These are phyloP conservation scores for Synchytrium microbalum DNA, from an alignment of 371 early-diverging fungal genomes.

Conservation along the genomic window DNA sequence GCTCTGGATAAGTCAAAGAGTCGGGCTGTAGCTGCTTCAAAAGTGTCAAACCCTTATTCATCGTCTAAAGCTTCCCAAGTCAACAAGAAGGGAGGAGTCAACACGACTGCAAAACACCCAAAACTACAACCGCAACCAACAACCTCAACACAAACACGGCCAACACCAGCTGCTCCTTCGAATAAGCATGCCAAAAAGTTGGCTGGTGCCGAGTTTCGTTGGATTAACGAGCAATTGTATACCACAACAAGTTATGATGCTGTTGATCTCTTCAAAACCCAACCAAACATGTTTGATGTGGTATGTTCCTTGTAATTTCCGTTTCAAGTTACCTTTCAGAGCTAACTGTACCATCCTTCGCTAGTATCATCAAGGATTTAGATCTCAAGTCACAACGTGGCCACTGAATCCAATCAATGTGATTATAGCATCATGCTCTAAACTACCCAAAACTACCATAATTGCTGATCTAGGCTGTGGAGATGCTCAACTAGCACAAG, in stretches of 20 bases:
- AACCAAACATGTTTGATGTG: constrained; percentile 84
- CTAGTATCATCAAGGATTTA: constrained; percentile 94
- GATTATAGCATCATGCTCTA: constrained; percentile 60
- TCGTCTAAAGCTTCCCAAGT: too few species aligned
- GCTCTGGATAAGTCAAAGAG: not conserved
- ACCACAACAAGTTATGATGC: constrained; percentile 73
- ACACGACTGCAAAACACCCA: not conserved
- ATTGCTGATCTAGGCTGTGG: constrained; percentile 99
- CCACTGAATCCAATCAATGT: constrained; percentile 93
- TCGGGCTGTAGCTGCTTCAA: not conserved
- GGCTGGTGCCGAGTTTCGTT: constrained; percentile 83
- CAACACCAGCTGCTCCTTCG: not conserved
- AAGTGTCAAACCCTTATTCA: too few species aligned
- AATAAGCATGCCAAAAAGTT: constrained; percentile 46
- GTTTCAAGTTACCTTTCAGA: not conserved
- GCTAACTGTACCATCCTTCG: not conserved
- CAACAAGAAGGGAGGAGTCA: too few species aligned
- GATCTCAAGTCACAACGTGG: constrained; percentile 91
- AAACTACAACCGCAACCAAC: not conserved
- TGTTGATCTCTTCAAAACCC: constrained; percentile 64
- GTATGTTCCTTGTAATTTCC: constrained; percentile 28
- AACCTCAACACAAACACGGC: not conserved
- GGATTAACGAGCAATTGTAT: constrained; percentile 92
- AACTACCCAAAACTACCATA: constrained; percentile 25
- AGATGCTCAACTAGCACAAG: constrained; percentile 82